Base-by-base conservation (phyloP, 1,139 yeast genomes). In the Saccharomyces hybrid region DNA sequence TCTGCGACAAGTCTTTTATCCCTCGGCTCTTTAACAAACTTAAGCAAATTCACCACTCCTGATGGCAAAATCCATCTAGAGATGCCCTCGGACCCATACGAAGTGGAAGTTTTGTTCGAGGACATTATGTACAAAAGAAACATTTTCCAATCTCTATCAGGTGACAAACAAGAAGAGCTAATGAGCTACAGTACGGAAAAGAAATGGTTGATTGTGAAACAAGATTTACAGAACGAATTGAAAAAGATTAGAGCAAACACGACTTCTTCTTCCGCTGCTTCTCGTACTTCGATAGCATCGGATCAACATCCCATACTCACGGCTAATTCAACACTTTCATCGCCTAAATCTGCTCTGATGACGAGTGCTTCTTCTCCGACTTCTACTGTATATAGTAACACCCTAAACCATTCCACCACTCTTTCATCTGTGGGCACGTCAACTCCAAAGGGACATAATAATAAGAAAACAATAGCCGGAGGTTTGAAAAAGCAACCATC, bases 201-300 rank as follows among this genome's bases (percentile, higher is more conserved):
- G 64, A 93, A 93, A 71, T 89, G 97, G 96, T 83, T 88, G 84
- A 77, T 93, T 62, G 86, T 93, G 48, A 83, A 86, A 63, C 98
- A 93, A 68, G 97, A 90, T 69, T 84, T 86, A 34, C 76, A 88
- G 55, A 81, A 91, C 6, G 97, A 88, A 63, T 77, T 77, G 64
- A 85, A 86, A 62, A 78, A 85, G 64, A 76, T 79, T 66, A 79
- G 78, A 69, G 66, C 66, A 41, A 68, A 68, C 54, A 64, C 62
- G 14, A 73, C 59, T 16, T 65, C 64, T 19, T 38, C 44, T 19
- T 28, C 53, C 28, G 41, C 48, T 11, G 44, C 42, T 7, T 34
- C 51, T 7, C 12, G 26, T 8, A 24, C 42, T 7, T 29, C 50
- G 16, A 48, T 48, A 28, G 44, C 44, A 19, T 38, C 44, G 6